Base-by-base conservation (phyloP, 2,329 filamentous ascomycete genomes). In the Phaeosphaeriaceae sp. region DNA sequence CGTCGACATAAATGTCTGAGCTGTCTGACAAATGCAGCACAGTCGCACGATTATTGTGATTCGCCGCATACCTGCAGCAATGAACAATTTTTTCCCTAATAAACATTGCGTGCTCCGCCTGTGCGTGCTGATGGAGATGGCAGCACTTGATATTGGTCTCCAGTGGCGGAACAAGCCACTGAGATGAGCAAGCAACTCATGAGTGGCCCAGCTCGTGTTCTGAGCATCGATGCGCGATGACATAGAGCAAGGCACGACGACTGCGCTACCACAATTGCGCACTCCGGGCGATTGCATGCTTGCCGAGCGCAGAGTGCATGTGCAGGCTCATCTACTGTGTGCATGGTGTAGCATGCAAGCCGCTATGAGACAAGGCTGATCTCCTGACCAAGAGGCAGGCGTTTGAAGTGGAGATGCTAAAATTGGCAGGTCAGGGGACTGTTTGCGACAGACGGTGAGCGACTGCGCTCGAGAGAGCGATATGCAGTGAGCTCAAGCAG, bases 391-490 rank as follows among this genome's bases (percentile, higher is more conserved):
- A 27, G 51, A 56, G 42, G 44, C 46, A 52, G 60, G 41, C 54
- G 68, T 71, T 70, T 71, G 68, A 65, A 59, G 63, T 60, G 48
- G 51, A 22, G 52, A 53, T 45, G 62, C 65, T 69, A 69, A 63
- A 58, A 60, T 51, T 67, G 62, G 66, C 51, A 57, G 15, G 42
- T 17, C 33, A 54, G 31, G 31, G 31, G 13, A 36, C 31, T 13
- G 31, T 36, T 36, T 36, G 31, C 11, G 13, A 15, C 49, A 21
- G 31, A 54, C 31, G 25, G 41, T 33, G 41, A 44, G 41, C 41
- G 7, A 19, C 41, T 44, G n/a, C 41, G n/a, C 20, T 4, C 41
- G 41, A 21, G 4, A n/a, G 2, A 44, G 41, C 20, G n/a, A 19
- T 19, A n/a, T 44, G 20, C n/a, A 19, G 11, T 19, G 41, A 44